Conservation (phyloP, 352 stramenopile genomes). For the Elongisporangium undulatum region DNA sequence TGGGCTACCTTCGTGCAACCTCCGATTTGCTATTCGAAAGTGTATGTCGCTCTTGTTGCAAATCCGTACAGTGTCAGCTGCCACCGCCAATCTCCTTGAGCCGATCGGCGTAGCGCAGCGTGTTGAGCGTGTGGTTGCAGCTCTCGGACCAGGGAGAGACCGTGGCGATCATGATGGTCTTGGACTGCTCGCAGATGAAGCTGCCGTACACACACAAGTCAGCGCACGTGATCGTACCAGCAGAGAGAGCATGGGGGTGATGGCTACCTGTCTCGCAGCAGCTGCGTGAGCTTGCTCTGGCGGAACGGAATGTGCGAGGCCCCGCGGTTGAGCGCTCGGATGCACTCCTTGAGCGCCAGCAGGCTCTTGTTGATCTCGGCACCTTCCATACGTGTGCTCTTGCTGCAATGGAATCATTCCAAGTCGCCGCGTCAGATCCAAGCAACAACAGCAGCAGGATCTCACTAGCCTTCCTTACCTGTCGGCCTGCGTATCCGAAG, state of each 20-base stretch:
- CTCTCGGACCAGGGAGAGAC: conserved; percentile 92
- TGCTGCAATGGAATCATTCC: conserved; percentile 16
- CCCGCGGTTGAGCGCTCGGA: conserved; percentile 90
- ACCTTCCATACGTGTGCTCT: conserved; percentile 92
- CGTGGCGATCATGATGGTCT: conserved; percentile 95
- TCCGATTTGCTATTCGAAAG: not conserved
- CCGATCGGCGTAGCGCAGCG: conserved; percentile 93
- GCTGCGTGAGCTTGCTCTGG: conserved; percentile 94
- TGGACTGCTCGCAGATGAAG: conserved; percentile 90
- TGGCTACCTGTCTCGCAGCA: conserved; percentile 70
- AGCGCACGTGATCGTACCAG: not conserved
- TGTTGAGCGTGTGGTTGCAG: conserved; percentile 96
- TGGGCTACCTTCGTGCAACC: conserved; percentile 5
- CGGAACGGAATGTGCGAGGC: conserved; percentile 91
- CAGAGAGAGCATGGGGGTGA: not conserved
- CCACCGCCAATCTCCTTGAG: conserved; percentile 87
- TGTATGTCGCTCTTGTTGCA: not conserved
- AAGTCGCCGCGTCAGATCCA: not conserved
- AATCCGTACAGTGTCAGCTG: not conserved
- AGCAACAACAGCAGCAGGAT: not conserved
- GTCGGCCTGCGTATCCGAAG: conserved; percentile 90
- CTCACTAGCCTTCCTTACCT: too few species aligned
- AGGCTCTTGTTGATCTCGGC: conserved; percentile 97
- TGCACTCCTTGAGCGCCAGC: conserved; percentile 96
- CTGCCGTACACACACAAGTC: conserved; percentile 9